Percentiles rank a stretch among this genome's conserved stretches.
These are phyloP conservation scores for Trametes polyzona DNA, from an alignment of 1,284 basidiomycete species.

Conservation along the genomic window DNA sequence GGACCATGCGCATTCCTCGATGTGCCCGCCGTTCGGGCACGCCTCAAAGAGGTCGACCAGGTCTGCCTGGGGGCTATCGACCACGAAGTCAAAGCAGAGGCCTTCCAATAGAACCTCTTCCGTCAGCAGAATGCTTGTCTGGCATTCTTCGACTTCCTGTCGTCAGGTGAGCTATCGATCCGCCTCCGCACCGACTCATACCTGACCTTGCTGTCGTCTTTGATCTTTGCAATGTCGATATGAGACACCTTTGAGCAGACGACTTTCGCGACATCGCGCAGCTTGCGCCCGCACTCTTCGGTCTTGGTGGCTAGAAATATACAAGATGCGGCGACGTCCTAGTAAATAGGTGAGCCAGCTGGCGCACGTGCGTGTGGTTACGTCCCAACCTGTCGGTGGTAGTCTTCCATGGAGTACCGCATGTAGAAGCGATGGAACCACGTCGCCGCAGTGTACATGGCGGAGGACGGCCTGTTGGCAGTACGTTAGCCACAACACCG, in stretches of 20 bases:
- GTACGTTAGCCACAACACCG: slow-evolving; percentile 12
- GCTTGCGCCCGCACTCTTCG: slow-evolving; percentile 85
- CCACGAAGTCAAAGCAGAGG: slow-evolving; percentile 89
- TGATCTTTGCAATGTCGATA: slow-evolving; percentile 57
- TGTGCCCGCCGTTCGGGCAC: slow-evolving; percentile 46
- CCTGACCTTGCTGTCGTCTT: slow-evolving; percentile 64
- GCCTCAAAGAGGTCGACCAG: slow-evolving; percentile 70
- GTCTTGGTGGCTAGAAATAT: slow-evolving; percentile 93
- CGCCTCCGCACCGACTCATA: neutral
- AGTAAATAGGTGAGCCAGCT: slow-evolving; percentile 9
- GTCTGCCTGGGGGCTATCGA: slow-evolving; percentile 81
- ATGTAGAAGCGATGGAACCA: slow-evolving; percentile 97
- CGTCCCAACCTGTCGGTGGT: slow-evolving; percentile 69
- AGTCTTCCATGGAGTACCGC: slow-evolving; percentile 86
- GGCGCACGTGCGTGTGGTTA: slow-evolving; percentile 1
- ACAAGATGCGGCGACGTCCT: slow-evolving; percentile 90
- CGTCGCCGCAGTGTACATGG: slow-evolving; percentile 83
- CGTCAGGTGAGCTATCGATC: slow-evolving; percentile 6
- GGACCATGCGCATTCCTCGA: slow-evolving; percentile 81
- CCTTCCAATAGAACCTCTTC: slow-evolving; percentile 89
- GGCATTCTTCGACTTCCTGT: slow-evolving; percentile 77
- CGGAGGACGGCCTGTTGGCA: slow-evolving; percentile 65
- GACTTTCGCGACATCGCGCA: slow-evolving; percentile 82
- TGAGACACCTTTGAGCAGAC: slow-evolving; percentile 72
- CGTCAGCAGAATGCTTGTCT: slow-evolving; percentile 72